Base-by-base conservation (phyloP, 108 stramenopile genomes). In the Pseudonitzschia pungens region DNA sequence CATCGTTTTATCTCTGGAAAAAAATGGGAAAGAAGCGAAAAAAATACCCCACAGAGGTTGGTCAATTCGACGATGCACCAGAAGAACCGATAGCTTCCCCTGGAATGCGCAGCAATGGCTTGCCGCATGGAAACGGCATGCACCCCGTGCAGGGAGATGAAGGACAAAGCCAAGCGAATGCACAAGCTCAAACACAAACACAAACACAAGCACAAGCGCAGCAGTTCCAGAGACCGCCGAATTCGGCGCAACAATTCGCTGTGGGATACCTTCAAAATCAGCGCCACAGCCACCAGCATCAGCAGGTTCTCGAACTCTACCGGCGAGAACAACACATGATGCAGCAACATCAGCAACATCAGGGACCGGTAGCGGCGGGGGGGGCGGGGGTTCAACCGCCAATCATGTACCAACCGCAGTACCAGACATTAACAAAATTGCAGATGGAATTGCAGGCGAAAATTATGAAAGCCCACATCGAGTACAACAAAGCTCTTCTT, bases 381-480 rank as follows among this genome's bases (percentile, higher is more conserved):
- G 36, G 4, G 36, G 6, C 36, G 36, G 36, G 36, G 36, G 36
- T 6, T 2, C 36, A 36, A 36, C 2, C 36, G 6, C 4, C 36
- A 6, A 2, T 6, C 4, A 5, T 54, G 53, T 8, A 14, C 24
- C 24, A 10, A 14, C 53, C 53, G n/a, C 53, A 54, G 15, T 54
- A 36, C 36, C 36, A 36, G 36, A 36, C 36, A 6, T 6, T 36
- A 6, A 5, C 24, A 14, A 24, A 21, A 54, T 54, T 54, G 53
- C 53, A 54, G 14, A 54, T 54, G 24, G 22, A 24, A 24, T 54
- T 54, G 53, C n/a, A 54, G 8, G n/a, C 53, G 53, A 21, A 54
- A 54, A 54, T 54, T 8, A 24, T 54, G 53, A 58, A 58, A 58
- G 57, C 57, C 27, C 57, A 58, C n/a, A 58, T 58, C 15, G 57